A percentile compares a stretch with the other conserved stretches of the same genome.
Evolutionary conservation across 1,139 yeast genomes (phyloP).

Genomic region (Lodderomyces theae): DNA sequence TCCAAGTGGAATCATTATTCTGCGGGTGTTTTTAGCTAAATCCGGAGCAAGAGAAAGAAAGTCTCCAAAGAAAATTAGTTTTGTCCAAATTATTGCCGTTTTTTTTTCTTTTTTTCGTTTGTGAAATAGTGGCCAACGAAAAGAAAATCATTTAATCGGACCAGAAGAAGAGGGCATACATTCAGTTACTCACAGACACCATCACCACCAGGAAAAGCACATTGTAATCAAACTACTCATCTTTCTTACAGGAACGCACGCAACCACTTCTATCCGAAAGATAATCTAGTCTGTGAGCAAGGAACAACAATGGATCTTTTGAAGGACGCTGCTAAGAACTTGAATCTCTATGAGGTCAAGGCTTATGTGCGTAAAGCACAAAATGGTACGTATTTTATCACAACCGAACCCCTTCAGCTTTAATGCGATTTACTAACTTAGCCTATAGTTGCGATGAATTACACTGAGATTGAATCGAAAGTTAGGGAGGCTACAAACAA

Average conservation of each 20-base stretch:
- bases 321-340: slow-evolving; percentile 73
- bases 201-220: no score
- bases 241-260: no score
- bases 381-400: slow-evolving; percentile 54
- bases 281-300: background rate
- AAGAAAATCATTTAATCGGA: background rate
- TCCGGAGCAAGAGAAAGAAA: no score
- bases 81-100: background rate
- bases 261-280: no score
- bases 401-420: background rate
- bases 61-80: no score
- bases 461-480: slow-evolving; percentile 93
- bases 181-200: background rate
- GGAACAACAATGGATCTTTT: slow-evolving; percentile 54
- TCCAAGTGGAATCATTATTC: no score
- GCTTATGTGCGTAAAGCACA: slow-evolving; percentile 98
- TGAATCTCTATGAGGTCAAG: slow-evolving; percentile 91
- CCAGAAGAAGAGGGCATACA: background rate
- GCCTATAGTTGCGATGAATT: slow-evolving; percentile 68
- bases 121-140: background rate
- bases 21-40: no score
- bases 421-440: background rate
- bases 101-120: background rate
- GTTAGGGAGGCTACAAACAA: slow-evolving; percentile 97
- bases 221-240: no score